A percentile compares a stretch with the other conserved stretches of the same genome.
Evolutionary conservation across 441 rosid species (phyloP).

Genomic region (Eutrema salsugineum): DNA sequence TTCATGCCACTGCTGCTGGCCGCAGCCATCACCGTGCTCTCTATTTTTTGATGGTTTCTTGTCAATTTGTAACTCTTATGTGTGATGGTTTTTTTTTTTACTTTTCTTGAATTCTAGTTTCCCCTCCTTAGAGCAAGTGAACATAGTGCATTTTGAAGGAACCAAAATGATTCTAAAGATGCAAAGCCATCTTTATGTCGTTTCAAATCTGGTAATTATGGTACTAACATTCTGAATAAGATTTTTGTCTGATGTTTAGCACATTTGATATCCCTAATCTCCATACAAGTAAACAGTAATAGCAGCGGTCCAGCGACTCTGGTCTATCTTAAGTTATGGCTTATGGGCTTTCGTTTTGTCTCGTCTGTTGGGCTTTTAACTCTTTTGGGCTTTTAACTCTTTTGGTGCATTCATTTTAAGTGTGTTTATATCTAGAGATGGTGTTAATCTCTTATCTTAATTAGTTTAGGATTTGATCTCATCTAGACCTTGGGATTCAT

Average conservation of each 20-base stretch:
- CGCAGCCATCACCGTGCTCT: neutral
- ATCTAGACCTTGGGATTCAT: no score
- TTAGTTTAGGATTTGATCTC: no score
- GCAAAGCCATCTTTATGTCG: neutral
- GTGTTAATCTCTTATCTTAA: no score
- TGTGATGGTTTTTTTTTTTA: neutral
- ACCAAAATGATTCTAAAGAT: neutral
- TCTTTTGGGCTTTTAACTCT: no score
- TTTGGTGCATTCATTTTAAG: no score
- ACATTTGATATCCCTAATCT: neutral
- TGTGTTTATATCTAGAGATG: no score
- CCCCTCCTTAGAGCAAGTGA: neutral
- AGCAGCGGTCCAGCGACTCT: no score
- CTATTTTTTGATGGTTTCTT: slow-evolving; percentile 21
- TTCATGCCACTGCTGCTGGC: slow-evolving; percentile 22
- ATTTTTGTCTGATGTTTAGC: neutral
- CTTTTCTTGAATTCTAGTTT: neutral
- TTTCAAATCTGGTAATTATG: neutral
- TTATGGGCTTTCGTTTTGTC: no score
- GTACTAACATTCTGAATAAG: neutral
- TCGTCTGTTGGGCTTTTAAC: no score
- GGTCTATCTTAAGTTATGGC: no score
- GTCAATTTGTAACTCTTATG: slow-evolving; percentile 16
- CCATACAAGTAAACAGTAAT: neutral
- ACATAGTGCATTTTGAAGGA: neutral